Evolutionary conservation across 2,329 filamentous ascomycete genomes (phyloP).

Genomic region (Thelonectria blattea): DNA sequence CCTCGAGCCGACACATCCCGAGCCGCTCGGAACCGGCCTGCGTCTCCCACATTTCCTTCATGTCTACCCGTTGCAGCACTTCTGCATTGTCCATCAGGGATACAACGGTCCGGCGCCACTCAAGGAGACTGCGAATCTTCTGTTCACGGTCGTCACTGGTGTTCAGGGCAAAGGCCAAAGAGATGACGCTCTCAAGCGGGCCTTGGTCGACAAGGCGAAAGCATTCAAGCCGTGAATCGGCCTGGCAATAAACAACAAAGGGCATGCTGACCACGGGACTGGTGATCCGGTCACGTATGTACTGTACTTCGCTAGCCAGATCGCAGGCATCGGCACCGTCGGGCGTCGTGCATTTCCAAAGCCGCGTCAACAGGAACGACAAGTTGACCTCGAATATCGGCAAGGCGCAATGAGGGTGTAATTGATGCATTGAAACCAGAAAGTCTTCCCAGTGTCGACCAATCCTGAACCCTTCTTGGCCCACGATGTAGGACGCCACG

Average conservation of each 20-base stretch:
- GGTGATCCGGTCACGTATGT: not conserved
- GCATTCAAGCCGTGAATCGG: not conserved
- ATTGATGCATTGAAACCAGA: not conserved
- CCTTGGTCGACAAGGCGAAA: not conserved
- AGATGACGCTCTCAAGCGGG: not conserved
- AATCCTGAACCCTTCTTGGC: not conserved
- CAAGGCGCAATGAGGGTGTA: not conserved
- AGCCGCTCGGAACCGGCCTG: not conserved
- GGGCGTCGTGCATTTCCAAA: not conserved
- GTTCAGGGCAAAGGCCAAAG: too few relatives aligned
- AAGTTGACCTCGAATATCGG: not conserved
- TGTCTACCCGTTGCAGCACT: not conserved
- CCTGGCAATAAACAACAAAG: not conserved
- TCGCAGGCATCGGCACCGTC: not conserved
- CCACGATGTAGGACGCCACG: not conserved
- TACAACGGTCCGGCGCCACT: not conserved
- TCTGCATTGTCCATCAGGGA: not conserved
- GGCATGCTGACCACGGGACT: not conserved
- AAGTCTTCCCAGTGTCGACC: not conserved
- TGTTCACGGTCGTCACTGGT: too few relatives aligned
- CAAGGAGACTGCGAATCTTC: too few relatives aligned
- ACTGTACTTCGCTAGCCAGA: not conserved
- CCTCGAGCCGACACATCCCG: not conserved
- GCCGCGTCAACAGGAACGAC: not conserved
- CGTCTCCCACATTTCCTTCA: not conserved